Percentiles rank a stretch among this genome's conserved stretches.
Evolutionary conservation across 495 filamentous ascomycete genomes (phyloP).

Genomic region (Hypoxylon cercidicola): DNA sequence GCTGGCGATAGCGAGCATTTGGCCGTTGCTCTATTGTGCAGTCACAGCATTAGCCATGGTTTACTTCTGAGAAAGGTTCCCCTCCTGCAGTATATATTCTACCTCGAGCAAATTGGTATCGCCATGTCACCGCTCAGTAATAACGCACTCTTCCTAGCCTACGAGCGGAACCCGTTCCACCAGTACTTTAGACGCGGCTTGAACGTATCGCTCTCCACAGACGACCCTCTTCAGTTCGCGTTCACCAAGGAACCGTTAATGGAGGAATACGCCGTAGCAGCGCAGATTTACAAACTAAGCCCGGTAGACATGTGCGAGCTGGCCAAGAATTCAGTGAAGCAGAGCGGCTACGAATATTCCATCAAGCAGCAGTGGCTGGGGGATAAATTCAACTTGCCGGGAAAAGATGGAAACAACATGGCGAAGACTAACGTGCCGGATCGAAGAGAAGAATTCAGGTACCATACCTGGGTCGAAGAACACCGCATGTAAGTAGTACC

Average conservation of each 20-base stretch:
- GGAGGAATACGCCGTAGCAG: conserved; percentile 96
- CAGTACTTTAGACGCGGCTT: conserved; percentile 94
- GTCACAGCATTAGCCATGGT: conserved; percentile 97
- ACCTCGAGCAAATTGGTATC: conserved; percentile 96
- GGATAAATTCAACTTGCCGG: conserved; percentile 73
- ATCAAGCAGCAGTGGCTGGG: conserved; percentile 94
- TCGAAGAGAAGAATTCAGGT: conserved; percentile 85
- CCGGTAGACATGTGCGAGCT: conserved; percentile 99
- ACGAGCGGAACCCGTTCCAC: conserved; percentile 95
- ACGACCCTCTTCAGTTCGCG: conserved; percentile 97
- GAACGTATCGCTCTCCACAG: conserved; percentile 95
- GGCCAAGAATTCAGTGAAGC: conserved; percentile 92
- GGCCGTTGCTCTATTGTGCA: conserved; percentile 90
- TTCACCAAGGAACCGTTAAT: conserved; percentile 99
- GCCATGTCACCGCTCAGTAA: conserved; percentile 99
- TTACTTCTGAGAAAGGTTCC: conserved; percentile 93
- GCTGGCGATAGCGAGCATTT: conserved; percentile 97
- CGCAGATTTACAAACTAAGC: conserved; percentile 97
- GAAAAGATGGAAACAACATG: conserved; percentile 85
- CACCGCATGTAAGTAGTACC: conserved; percentile 73
- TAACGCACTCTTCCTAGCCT: conserved; percentile 95
- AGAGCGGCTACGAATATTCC: conserved; percentile 90
- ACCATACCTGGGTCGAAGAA: conserved; percentile 85
- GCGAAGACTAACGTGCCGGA: conserved; percentile 96
- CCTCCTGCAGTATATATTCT: conserved; percentile 95